A percentile compares a stretch with the other conserved stretches of the same genome.
Evolutionary conservation across 345 rosid species (phyloP).

Genomic region (Nasturtium officinale): DNA sequence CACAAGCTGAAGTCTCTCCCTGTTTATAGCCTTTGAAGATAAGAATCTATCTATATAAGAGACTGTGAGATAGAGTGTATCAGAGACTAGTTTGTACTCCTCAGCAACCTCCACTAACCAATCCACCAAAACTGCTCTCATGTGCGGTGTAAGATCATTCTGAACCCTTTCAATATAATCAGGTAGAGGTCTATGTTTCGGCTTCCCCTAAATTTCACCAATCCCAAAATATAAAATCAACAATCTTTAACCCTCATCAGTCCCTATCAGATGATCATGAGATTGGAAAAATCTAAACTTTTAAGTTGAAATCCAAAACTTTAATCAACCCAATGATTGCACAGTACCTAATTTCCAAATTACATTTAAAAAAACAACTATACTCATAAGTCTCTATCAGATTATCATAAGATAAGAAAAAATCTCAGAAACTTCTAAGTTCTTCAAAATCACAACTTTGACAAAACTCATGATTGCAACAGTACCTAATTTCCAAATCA

Average conservation of each 20-base stretch:
- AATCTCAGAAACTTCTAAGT: not conserved
- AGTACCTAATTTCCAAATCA: not conserved
- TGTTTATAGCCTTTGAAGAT: constrained; percentile 47
- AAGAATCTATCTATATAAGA: constrained; percentile 60
- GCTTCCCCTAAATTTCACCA: constrained; percentile 48
- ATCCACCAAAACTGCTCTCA: constrained; percentile 74
- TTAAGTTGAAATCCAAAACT: not conserved
- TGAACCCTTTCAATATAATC: constrained; percentile 72
- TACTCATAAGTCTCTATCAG: not conserved
- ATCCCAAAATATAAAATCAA: not conserved
- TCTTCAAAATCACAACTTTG: too few species aligned
- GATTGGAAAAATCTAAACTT: not conserved
- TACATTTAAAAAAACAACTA: not conserved
- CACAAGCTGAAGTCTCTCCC: constrained; percentile 67
- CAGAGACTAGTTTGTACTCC: constrained; percentile 60
- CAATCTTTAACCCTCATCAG: not conserved
- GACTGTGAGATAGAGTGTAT: constrained; percentile 58
- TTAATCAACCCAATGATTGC: not conserved
- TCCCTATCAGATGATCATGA: not conserved
- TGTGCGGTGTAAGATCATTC: constrained; percentile 55
- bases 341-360: not conserved
- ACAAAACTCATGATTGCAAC: not conserved
- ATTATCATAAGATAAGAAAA: not conserved
- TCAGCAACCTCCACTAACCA: constrained; percentile 80
- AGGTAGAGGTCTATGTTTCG: constrained; percentile 55